Evolutionary conservation across 495 filamentous ascomycete genomes (phyloP).

Genomic region (Penicillium arizonense): DNA sequence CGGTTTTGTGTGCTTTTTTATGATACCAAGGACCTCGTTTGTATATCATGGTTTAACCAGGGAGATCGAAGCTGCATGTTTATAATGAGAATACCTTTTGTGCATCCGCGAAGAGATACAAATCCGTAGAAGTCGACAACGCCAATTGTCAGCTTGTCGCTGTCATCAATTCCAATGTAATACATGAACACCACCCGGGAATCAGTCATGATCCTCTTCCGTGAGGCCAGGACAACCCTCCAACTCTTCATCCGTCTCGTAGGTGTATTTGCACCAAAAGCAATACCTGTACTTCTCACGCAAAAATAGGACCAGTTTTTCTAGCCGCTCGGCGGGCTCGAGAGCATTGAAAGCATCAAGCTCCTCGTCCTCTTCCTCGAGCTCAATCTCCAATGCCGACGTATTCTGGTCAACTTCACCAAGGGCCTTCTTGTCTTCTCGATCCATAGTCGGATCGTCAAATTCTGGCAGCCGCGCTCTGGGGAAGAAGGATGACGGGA

Average conservation of each 20-base stretch:
- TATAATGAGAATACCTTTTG: slow-evolving; percentile 11
- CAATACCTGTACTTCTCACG: slow-evolving; percentile 76
- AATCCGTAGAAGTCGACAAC: not conserved
- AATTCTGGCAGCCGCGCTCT: slow-evolving; percentile 50
- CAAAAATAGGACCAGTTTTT: slow-evolving; percentile 63
- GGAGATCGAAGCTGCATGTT: slow-evolving; percentile 14
- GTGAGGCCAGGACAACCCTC: slow-evolving; percentile 87
- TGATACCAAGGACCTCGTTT: slow-evolving; percentile 25
- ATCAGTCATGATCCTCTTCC: slow-evolving; percentile 89
- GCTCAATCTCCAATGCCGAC: slow-evolving; percentile 58
- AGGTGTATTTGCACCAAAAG: slow-evolving; percentile 93
- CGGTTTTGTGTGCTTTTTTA: slow-evolving; percentile 15
- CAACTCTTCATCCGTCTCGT: slow-evolving; percentile 61
- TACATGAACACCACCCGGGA: not conserved
- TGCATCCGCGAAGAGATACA: not conserved
- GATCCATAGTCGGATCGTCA: slow-evolving; percentile 52
- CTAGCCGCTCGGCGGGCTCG: slow-evolving; percentile 60
- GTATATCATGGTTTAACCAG: slow-evolving; percentile 23
- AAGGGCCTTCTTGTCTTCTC: slow-evolving; percentile 56
- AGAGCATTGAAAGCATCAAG: slow-evolving; percentile 80
- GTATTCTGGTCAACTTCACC: slow-evolving; percentile 40
- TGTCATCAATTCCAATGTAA: not conserved
- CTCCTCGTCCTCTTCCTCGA: slow-evolving; percentile 82
- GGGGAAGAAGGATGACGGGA: slow-evolving; percentile 46
- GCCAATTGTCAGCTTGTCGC: not conserved